These are phyloP conservation scores for Populus euphratica DNA, from an alignment of 345 rosid genomes.

Conservation along the genomic window DNA sequence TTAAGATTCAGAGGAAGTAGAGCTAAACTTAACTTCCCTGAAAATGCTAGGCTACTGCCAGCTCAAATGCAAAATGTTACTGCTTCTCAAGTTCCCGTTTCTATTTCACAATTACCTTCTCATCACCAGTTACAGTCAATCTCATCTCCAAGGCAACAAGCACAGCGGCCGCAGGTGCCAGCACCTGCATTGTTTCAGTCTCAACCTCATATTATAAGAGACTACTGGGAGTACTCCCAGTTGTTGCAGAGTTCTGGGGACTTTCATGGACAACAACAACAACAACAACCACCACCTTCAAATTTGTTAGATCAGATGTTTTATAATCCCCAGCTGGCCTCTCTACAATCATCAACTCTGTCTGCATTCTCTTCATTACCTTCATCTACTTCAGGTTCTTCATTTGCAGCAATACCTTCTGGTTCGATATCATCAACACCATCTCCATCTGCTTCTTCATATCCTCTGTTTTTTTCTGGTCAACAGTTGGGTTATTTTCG, in stretches of 20 bases:
- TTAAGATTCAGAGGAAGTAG: constrained; percentile 77
- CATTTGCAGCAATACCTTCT: neutral
- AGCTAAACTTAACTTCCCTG: constrained; percentile 83
- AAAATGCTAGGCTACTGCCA: constrained; percentile 36
- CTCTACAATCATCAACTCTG: constrained; percentile 21
- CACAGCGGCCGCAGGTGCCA: neutral
- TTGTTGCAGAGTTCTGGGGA: constrained; percentile 41
- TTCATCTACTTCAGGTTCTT: neutral
- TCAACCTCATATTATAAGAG: constrained; percentile 27
- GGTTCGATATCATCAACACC: neutral
- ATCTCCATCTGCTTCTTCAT: constrained; percentile 18
- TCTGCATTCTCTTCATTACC: constrained; percentile 19
- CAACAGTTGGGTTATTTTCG: constrained; percentile 29
- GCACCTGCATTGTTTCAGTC: constrained; percentile 20
- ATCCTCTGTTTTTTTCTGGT: constrained; percentile 45
- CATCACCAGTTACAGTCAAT: constrained; percentile 6
- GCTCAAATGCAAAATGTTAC: constrained; percentile 21
- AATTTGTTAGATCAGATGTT: constrained; percentile 35
- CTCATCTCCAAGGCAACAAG: constrained; percentile 8
- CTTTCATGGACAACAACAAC: constrained; percentile 18
- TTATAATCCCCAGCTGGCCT: constrained; percentile 32
- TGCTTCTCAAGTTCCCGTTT: constrained; percentile 17
- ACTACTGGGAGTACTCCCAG: constrained; percentile 51
- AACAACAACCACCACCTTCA: constrained; percentile 16
- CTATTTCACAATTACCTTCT: constrained; percentile 13